Evolutionary conservation across 2,329 filamentous ascomycete genomes (phyloP), one percentile per base, ranked within the genome.

Genomic region (Zopfia rhizophila): DNA sequence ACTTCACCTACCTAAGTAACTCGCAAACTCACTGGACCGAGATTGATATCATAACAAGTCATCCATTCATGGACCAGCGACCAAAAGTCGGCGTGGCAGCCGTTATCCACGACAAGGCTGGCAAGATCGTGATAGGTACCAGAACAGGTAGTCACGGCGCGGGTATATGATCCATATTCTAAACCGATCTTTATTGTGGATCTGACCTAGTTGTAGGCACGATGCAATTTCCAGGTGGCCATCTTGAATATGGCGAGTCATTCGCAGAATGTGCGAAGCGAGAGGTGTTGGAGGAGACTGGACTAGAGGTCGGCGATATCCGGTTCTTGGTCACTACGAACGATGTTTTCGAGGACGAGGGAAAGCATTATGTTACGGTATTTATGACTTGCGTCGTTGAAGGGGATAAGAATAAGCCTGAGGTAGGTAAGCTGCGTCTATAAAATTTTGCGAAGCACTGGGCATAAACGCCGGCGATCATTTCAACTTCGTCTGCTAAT

Each of bases 331-430:
- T 80, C 0, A 79, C 83, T 0, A 90, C 86, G 4, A 90, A 91
- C 61, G 84, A 86, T 57, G 63, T 88, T 1, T 89, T 91, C 63
- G 60, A 69, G 1, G 61, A 63, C 0, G 78, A 80, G n/a, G 70
- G 70, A 0, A 89, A 86, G 68, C 89, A 93, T 63, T 93, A 92
- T 61, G 77, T 91, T 38, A 92, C 89, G 0, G 67, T 91, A 3
- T 91, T 89, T 55, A 81, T 90, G 51, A 72, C 75, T 0, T 84
- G 82, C 29, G 70, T 69, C 31, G 72, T 82, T 55, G 61, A 72
- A 0, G 77, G 83, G 18, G 72, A 77, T 12, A 53, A 60, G 0
- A 76, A 77, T 18, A 66, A 81, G 53, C 81, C 87, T 0, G 43
- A 78, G 75, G 86, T 88, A 47, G 60, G 77, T 57, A n/a, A n/a